Base-by-base conservation (phyloP, 805 yeast genomes). In the Candida awuae region DNA sequence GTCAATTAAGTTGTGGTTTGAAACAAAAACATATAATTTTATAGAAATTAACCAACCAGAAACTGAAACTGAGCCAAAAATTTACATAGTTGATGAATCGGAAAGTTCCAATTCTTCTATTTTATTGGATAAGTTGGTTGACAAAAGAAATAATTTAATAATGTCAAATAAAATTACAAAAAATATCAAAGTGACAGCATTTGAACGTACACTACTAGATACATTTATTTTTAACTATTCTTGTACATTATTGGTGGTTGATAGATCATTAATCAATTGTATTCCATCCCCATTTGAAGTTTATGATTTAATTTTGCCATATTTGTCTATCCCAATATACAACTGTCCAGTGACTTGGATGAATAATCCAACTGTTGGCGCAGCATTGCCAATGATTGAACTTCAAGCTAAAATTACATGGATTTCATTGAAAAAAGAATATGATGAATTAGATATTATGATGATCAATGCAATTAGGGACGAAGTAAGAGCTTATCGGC, bases 211-310 rank as follows among this genome's bases (percentile, higher is more conserved):
- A 49, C 54, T 67, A 26, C 43, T 66, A 21, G 75, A 70, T 34
- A 67, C 71, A 27, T 69, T 68, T 41, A 46, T 67, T 3, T 70
- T 65, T 52, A 68, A 70, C 44, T 70, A 63, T 46, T 55, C 68
- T 3, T 58, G 59, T 3, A 52, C 59, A 2, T 44, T 69, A 9
- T 53, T 67, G 8, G 52, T 56, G 17, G 58, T 70, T 13, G 58
- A 61, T 12, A 53, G 46, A 28, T 37, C 50, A 4, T 57, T 56
- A 16, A 38, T 55, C 33, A 40, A 46, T 14, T 53, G 54, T 2
- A 37, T 69, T 13, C 68, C 73, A 1, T 62, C 66, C 7, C 75
- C 75, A 6, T 69, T 62, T 48, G 54, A 52, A 5, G 55, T 67
- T 21, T 70, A 61, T 38, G 49, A 49, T 22, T 56, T 53, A 8